Percentiles rank a stretch among this genome's conserved stretches.
Evolutionary conservation across 257 asterid genomes (phyloP).

Genomic region (Plantago elongata): DNA sequence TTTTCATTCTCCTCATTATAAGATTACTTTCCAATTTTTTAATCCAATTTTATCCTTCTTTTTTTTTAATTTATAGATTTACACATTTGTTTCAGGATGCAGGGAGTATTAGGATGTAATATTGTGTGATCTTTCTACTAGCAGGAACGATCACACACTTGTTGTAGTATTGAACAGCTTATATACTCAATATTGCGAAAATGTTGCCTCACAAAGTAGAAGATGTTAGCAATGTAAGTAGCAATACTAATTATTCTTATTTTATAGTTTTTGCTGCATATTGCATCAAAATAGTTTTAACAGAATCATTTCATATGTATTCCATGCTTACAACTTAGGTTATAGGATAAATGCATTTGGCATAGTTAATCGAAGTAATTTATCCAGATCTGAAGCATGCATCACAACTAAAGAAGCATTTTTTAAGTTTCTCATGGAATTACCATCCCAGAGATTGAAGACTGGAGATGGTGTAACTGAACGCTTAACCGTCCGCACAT

Average conservation of each 20-base stretch:
- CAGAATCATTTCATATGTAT: constrained; percentile 1
- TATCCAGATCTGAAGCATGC: not conserved
- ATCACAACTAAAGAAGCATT: not conserved
- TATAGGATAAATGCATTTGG: not conserved
- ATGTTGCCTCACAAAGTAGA: not conserved
- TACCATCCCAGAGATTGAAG: constrained; percentile 54
- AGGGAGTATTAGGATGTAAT: not conserved
- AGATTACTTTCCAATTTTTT: too few species aligned
- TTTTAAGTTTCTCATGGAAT: constrained; percentile 16
- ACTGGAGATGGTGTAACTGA: constrained; percentile 19
- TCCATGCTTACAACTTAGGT: not conserved
- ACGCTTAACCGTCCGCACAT: constrained; percentile 24
- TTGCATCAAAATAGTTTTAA: not conserved
- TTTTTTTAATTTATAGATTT: too few species aligned
- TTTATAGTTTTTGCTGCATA: constrained; percentile 6
- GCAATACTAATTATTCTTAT: not conserved
- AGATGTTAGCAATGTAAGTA: not conserved
- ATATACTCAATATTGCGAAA: constrained; percentile 3
- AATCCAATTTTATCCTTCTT: too few species aligned
- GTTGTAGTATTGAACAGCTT: not conserved
- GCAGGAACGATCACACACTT: not conserved
- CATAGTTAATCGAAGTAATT: not conserved
- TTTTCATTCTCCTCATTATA: not conserved
- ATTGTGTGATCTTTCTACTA: not conserved
- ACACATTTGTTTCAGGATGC: too few species aligned